These are phyloP conservation scores for Ochromonas danica DNA, from an alignment of 108 stramenopile genomes.

Conservation along the genomic window DNA sequence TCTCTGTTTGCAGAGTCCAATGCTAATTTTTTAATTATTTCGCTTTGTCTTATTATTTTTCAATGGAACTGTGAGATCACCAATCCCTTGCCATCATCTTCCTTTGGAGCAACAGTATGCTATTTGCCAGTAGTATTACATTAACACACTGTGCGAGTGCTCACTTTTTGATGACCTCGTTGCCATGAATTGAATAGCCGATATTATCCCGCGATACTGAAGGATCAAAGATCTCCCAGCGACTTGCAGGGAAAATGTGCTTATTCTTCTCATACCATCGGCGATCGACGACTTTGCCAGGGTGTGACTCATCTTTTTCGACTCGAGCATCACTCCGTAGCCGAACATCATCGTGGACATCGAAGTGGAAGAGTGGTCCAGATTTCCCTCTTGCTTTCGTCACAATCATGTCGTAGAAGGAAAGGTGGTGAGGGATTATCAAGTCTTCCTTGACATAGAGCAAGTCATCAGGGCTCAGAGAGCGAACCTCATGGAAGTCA, in stretches of 20 bases:
- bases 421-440: constrained; percentile 86
- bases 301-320: constrained; percentile 93
- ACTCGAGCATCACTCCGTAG: constrained; percentile 68
- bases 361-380: constrained; percentile 93
- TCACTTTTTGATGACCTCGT: too few relatives aligned
- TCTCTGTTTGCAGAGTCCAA: too few relatives aligned
- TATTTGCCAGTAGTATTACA: too few relatives aligned
- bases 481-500: constrained; percentile 78
- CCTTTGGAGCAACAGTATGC: too few relatives aligned
- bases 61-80: too few relatives aligned
- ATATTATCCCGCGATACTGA: constrained; percentile 71
- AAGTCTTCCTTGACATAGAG: constrained; percentile 98
- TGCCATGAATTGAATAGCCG: constrained; percentile 81
- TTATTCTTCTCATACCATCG: constrained; percentile 81
- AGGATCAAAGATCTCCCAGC: constrained; percentile 95
- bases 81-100: too few relatives aligned
- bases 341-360: constrained; percentile 86
- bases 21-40: too few relatives aligned
- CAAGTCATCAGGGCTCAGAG: constrained; percentile 72
- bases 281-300: constrained; percentile 59
- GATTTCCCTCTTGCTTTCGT: constrained; percentile 92
- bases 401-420: constrained; percentile 92
- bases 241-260: constrained; percentile 93
- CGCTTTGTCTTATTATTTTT: too few relatives aligned
- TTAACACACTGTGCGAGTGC: too few relatives aligned